Percentiles rank a stretch among this genome's conserved stretches.
Conservation (phyloP, 2,329 filamentous ascomycete species). For the Sclerotinia borealis region DNA sequence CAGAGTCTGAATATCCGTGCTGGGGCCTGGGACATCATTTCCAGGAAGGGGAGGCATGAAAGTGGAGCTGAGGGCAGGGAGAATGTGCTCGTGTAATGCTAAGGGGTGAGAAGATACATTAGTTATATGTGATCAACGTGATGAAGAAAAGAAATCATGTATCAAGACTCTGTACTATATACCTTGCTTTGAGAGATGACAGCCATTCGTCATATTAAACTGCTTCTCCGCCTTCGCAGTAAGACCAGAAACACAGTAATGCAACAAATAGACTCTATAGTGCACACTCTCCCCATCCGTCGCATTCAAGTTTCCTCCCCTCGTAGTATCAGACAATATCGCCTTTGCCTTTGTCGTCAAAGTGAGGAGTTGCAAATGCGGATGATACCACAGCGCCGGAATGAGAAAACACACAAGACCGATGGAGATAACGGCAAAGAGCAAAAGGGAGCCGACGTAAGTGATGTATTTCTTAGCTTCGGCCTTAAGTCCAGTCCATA, state of each 20-base stretch:
- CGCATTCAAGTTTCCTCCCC: neutral
- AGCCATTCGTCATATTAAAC: neutral
- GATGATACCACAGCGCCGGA: neutral
- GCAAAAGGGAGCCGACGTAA: neutral
- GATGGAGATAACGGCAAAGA: neutral
- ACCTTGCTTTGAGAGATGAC: slow-evolving; percentile 1
- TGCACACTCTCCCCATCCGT: neutral
- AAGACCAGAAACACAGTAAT: slow-evolving; percentile 1
- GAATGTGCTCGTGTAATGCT: neutral
- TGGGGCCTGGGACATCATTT: neutral
- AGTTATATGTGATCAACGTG: neutral
- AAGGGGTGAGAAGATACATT: neutral
- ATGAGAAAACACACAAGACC: neutral
- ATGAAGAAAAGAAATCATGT: neutral
- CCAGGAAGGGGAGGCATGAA: neutral
- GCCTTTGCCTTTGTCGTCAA: neutral
- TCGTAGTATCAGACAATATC: neutral
- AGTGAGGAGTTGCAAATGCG: neutral
- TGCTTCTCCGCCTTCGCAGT: neutral
- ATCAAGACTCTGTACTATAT: neutral
- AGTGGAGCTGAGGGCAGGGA: neutral
- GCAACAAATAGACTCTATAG: neutral
- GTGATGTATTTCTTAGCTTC: neutral
- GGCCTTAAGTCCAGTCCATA: neutral
- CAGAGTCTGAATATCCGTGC: neutral